Evolutionary conservation across 1,284 basidiomycete genomes (phyloP), one percentile per base, ranked within the genome.

Genomic region (Leccinum griseonigrum): DNA sequence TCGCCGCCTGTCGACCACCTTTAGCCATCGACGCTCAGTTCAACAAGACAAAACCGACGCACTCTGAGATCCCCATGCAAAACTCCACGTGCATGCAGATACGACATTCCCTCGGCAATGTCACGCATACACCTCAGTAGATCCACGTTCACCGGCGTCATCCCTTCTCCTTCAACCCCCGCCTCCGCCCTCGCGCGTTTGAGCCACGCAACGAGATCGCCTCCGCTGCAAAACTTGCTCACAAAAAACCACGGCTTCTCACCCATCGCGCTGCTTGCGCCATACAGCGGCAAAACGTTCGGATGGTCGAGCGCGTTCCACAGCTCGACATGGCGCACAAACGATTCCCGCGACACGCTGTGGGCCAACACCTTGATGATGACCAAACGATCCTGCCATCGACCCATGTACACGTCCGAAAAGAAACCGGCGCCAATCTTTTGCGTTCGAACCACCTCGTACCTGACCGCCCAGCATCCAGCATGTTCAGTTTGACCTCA

Each of bases 1-100:
- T 93, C 3, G 86, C 79, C 8, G 83, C 89, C 86, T 92, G 63
- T 32, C 40, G 31, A 43, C 4, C 6, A 22, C 4, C 3, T 48
- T 69, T 46, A 60, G 51, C 36, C 13, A 9, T 50, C 3, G 2
- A 48, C 7, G 13, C 46, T n/a, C n/a, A 43, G 46, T 56, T 18
- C 18, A 11, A 32, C 7, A n/a, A 46, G n/a, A 56, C 26, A 43
- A 26, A 58, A 32, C 14, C 1, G n/a, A 53, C 66, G 43, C 29
- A 65, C 87, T 80, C 90, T 91, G 60, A 91, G 77, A 74, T 92
- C 88, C 1, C 88, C 90, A 70, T 92, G 91, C 62, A 90, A 69
- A 5, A 92, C 82, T 0, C 82, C 85, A 60, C 82, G 74, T 3
- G 71, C 72, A 69, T 92, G 90, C 59, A 93, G 71, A 68, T 92